Evolutionary conservation across 768 basidiomycete genomes (phyloP).

Genomic region (Sporobolomyces phaffii): DNA sequence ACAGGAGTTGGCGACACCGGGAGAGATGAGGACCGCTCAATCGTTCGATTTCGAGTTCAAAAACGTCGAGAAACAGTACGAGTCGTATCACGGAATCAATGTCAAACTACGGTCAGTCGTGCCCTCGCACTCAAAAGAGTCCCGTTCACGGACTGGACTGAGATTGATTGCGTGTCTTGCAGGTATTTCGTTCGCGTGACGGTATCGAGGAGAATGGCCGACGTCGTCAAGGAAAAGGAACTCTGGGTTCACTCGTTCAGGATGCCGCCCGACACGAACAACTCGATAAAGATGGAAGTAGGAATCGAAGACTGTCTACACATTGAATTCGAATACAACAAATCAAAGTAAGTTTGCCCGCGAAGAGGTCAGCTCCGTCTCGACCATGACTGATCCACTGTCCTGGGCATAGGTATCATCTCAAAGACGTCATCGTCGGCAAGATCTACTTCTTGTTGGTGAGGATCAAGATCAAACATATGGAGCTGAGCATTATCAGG

Average conservation of each 20-base stretch:
- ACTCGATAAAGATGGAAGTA: slow-evolving; percentile 99
- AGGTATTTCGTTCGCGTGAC: slow-evolving; percentile 91
- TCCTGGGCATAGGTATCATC: slow-evolving; percentile 90
- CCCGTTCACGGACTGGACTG: not conserved
- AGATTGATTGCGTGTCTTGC: not conserved
- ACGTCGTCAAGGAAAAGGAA: slow-evolving; percentile 86
- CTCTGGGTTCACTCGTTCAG: slow-evolving; percentile 97
- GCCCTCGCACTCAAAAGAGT: not conserved
- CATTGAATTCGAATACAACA: slow-evolving; percentile 99
- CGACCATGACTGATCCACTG: too few species aligned
- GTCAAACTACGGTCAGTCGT: slow-evolving; percentile 76
- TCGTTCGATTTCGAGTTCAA: slow-evolving; percentile 96
- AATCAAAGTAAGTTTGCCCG: slow-evolving; percentile 85
- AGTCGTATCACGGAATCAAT: slow-evolving; percentile 96
- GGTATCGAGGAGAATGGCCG: slow-evolving; percentile 84
- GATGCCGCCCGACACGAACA: slow-evolving; percentile 97
- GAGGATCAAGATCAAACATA: slow-evolving; percentile 97
- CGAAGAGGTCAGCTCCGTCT: too few species aligned
- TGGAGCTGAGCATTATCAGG: slow-evolving; percentile 97
- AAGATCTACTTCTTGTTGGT: slow-evolving; percentile 99
- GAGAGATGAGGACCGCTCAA: slow-evolving; percentile 92
- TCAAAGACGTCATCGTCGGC: slow-evolving; percentile 98
- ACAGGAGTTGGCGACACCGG: slow-evolving; percentile 90
- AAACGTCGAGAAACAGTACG: slow-evolving; percentile 98
- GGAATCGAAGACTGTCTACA: slow-evolving; percentile 98